A percentile compares a stretch with the other conserved stretches of the same genome.
Evolutionary conservation across 768 basidiomycete genomes (phyloP).

Genomic region (Phanerochaete sordida): DNA sequence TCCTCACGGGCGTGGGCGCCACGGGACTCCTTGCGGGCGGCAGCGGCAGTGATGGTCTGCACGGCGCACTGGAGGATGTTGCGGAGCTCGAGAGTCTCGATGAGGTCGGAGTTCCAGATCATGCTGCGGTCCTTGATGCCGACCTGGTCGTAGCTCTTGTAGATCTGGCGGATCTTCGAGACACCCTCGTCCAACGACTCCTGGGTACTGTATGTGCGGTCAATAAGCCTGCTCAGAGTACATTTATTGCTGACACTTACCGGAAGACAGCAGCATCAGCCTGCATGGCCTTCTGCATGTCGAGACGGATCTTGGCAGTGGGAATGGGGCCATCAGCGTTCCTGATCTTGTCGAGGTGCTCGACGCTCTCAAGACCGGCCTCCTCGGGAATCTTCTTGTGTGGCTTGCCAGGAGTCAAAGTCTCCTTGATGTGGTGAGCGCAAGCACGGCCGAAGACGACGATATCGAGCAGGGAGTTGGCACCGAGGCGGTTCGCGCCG

Average conservation of each 20-base stretch:
- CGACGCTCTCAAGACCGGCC: slow-evolving; percentile 80
- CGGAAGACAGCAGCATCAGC: slow-evolving; percentile 97
- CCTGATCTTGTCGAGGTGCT: slow-evolving; percentile 86
- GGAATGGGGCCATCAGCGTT: slow-evolving; percentile 77
- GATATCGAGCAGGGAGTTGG: slow-evolving; percentile 97
- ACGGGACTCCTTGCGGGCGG: slow-evolving; percentile 94
- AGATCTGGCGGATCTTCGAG: slow-evolving; percentile 77
- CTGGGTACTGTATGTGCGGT: slow-evolving; percentile 60
- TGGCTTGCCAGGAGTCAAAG: slow-evolving; percentile 80
- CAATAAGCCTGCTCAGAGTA: background rate
- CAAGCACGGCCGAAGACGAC: slow-evolving; percentile 99
- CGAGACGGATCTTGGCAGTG: slow-evolving; percentile 86
- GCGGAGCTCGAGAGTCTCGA: slow-evolving; percentile 96
- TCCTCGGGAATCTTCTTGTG: slow-evolving; percentile 87
- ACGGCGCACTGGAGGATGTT: slow-evolving; percentile 94
- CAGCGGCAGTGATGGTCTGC: slow-evolving; percentile 91
- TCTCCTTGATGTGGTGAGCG: slow-evolving; percentile 92
- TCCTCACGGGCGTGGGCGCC: slow-evolving; percentile 99
- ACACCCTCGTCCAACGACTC: slow-evolving; percentile 90
- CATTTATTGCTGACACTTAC: slow-evolving; percentile 29
- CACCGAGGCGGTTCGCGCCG: slow-evolving; percentile 98
- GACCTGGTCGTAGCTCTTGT: slow-evolving; percentile 85
- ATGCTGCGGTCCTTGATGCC: slow-evolving; percentile 97
- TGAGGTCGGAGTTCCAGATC: slow-evolving; percentile 99
- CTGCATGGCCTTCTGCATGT: slow-evolving; percentile 99